phyloP scores from a whole-genome alignment of 805 yeast genomes.

The Nakazawaea ishiwadae region DNA sequence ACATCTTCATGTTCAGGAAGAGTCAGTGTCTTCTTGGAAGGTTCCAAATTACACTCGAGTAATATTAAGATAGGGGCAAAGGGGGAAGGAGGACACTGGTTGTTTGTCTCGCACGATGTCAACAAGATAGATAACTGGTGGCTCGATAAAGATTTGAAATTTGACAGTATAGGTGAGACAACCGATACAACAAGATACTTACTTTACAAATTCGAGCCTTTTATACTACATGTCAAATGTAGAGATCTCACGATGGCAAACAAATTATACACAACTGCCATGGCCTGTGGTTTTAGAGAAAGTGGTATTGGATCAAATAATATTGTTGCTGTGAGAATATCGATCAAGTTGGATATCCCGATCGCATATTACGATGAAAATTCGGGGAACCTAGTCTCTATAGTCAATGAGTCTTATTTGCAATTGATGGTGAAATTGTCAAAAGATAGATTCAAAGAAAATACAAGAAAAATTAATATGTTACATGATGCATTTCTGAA shows the following conservation, averaged over 20 bases:
- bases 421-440: constrained; percentile 49
- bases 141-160: constrained; percentile 24
- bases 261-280: constrained; percentile 61
- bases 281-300: constrained; percentile 85
- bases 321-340: constrained; percentile 72
- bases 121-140: constrained; percentile 46
- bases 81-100: constrained; percentile 83
- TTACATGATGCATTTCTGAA: constrained; percentile 37
- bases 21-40: constrained; percentile 78
- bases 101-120: constrained; percentile 70
- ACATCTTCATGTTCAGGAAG: constrained; percentile 90
- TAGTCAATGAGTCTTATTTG: constrained; percentile 53
- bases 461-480: constrained; percentile 48
- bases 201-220: constrained; percentile 78
- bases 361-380: constrained; percentile 49
- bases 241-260: constrained; percentile 55
- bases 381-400: constrained; percentile 26
- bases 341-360: constrained; percentile 73
- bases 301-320: constrained; percentile 79
- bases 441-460: constrained; percentile 61
- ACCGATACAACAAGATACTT: constrained; percentile 43
- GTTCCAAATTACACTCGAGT: constrained; percentile 23
- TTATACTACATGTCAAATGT: constrained; percentile 81
- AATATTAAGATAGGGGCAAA: constrained; percentile 63
- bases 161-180: constrained; percentile 8